These are phyloP conservation scores for Pseudocercospora fijiensis DNA, from an alignment of 2,329 filamentous ascomycete genomes.

Conservation along the genomic window DNA sequence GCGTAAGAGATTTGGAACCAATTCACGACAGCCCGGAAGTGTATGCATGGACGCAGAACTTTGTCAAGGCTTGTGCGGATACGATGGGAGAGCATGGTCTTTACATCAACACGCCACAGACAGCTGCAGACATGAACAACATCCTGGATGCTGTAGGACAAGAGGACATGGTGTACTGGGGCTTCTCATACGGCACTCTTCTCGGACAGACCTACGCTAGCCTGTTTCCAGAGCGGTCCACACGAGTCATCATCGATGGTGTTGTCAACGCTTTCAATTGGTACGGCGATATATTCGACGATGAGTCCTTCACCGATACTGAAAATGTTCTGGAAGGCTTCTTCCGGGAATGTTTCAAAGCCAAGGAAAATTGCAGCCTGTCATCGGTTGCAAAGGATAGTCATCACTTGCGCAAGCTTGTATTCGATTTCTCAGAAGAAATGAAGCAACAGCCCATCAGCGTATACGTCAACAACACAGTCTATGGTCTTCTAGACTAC, in stretches of 20 bases:
- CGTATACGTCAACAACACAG: slow-evolving; percentile 26
- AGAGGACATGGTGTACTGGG: slow-evolving; percentile 42
- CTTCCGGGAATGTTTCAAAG: slow-evolving; percentile 55
- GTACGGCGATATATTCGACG: slow-evolving; percentile 52
- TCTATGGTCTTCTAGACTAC: slow-evolving; percentile 23
- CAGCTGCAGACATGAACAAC: slow-evolving; percentile 29
- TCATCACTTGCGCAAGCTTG: slow-evolving; percentile 20
- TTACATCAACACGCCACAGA: slow-evolving; percentile 29
- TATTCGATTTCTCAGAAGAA: slow-evolving; percentile 20
- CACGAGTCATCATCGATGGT: slow-evolving; percentile 47
- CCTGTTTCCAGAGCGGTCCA: slow-evolving; percentile 46
- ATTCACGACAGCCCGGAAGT: slow-evolving; percentile 27
- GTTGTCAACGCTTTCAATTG: slow-evolving; percentile 46
- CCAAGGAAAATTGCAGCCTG: slow-evolving; percentile 38
- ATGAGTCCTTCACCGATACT: slow-evolving; percentile 52
- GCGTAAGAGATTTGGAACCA: slow-evolving; percentile 17
- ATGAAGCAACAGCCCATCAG: slow-evolving; percentile 28
- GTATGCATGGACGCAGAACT: slow-evolving; percentile 26
- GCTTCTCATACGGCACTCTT: slow-evolving; percentile 48
- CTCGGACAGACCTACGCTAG: slow-evolving; percentile 50
- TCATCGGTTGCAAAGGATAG: slow-evolving; percentile 18
- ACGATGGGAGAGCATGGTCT: slow-evolving; percentile 25
- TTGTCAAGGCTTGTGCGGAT: slow-evolving; percentile 24
- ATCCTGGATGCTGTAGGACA: slow-evolving; percentile 29
- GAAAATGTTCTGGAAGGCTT: slow-evolving; percentile 57